phyloP scores from a whole-genome alignment of 2,329 filamentous ascomycete genomes.

The Ascochyta clinopodiicola region DNA sequence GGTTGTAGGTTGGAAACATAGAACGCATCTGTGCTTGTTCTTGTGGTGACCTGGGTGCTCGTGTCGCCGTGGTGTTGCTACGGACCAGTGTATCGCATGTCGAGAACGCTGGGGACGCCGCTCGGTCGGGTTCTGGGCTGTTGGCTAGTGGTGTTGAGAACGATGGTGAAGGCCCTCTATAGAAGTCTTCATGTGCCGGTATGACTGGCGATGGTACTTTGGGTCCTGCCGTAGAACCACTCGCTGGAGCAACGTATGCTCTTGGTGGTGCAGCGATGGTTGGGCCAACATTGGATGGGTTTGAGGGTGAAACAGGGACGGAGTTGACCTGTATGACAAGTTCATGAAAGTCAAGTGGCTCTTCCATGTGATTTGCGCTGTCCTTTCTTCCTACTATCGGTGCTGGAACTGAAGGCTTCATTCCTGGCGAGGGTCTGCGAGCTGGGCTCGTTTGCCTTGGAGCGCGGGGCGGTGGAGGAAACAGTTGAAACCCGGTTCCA shows the following conservation, averaged over 20 bases:
- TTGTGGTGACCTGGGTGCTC: slow-evolving; percentile 38
- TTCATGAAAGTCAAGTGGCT: slow-evolving; percentile 47
- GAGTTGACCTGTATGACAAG: slow-evolving; percentile 50
- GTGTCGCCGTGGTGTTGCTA: slow-evolving; percentile 45
- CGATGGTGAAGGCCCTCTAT: slow-evolving; percentile 24
- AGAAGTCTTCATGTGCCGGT: slow-evolving; percentile 25
- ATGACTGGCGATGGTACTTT: slow-evolving; percentile 28
- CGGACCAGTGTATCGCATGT: slow-evolving; percentile 46
- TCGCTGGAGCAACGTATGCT: slow-evolving; percentile 36
- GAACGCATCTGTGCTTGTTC: slow-evolving; percentile 63
- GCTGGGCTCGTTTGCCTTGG: slow-evolving; percentile 43
- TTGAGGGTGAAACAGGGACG: slow-evolving; percentile 43
- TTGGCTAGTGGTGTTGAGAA: slow-evolving; percentile 16
- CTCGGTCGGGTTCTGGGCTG: slow-evolving; percentile 41
- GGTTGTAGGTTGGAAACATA: slow-evolving; percentile 79
- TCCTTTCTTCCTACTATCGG: slow-evolving; percentile 39
- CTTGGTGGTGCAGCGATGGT: slow-evolving; percentile 33
- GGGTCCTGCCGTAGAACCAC: slow-evolving; percentile 30
- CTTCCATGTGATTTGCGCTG: slow-evolving; percentile 38
- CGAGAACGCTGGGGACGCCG: slow-evolving; percentile 46
- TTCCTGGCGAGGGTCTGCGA: slow-evolving; percentile 30
- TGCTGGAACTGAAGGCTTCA: slow-evolving; percentile 41
- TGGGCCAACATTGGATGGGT: slow-evolving; percentile 29
- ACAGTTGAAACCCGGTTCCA: slow-evolving; percentile 46
- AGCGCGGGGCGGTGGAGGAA: slow-evolving; percentile 47